Evolutionary conservation across 176 grass and related monocot genomes (phyloP).

Genomic region (Luzula sylvatica): DNA sequence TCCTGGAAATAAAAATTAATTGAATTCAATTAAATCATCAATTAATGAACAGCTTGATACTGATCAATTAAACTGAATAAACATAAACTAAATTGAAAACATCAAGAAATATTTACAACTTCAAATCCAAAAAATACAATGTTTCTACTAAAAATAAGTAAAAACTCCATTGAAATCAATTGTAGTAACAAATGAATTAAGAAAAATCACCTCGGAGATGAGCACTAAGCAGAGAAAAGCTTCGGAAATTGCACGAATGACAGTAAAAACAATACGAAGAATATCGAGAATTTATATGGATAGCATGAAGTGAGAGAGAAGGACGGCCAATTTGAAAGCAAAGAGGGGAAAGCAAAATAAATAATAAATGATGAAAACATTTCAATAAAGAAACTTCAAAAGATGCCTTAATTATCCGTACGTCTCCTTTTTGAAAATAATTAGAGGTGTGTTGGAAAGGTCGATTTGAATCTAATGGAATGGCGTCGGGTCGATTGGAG

Average conservation of each 20-base stretch:
- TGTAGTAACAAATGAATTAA: background rate
- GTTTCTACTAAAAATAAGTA: background rate
- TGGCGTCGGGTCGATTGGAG: too few species aligned
- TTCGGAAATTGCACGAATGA: constrained; percentile 11
- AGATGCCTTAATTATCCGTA: too few species aligned
- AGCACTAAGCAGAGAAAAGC: background rate
- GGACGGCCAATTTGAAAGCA: constrained; percentile 17
- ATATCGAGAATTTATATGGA: background rate
- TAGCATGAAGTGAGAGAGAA: background rate
- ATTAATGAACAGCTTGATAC: background rate
- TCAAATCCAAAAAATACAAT: background rate
- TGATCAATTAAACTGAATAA: too few species aligned
- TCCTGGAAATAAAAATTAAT: constrained; percentile 1
- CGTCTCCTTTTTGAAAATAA: too few species aligned
- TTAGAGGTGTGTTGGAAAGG: too few species aligned
- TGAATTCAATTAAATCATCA: background rate
- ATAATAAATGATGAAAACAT: background rate
- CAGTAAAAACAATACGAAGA: too few species aligned
- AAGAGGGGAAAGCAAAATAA: constrained; percentile 11
- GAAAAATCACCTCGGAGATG: constrained; percentile 9
- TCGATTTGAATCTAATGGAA: too few species aligned
- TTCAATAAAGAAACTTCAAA: background rate
- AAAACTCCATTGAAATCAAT: background rate
- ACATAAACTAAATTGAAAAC: too few species aligned
- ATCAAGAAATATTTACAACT: background rate